Percentiles rank a stretch among this genome's conserved stretches.
Evolutionary conservation across 2,329 filamentous ascomycete species (phyloP).

Genomic region (Colletotrichum neosansevieriae): DNA sequence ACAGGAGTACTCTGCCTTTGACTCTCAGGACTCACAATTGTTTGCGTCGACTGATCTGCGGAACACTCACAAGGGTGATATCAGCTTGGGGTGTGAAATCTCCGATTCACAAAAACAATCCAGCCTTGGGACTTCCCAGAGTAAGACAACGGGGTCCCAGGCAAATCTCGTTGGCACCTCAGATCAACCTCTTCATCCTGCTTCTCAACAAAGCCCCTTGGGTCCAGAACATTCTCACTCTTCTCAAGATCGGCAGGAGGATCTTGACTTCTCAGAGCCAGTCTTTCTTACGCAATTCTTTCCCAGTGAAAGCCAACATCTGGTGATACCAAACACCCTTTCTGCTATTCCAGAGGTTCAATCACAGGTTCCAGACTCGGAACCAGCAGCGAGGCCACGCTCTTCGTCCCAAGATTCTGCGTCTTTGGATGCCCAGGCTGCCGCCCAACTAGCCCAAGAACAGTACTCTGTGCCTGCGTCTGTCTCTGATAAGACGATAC

Average conservation of each 20-base stretch:
- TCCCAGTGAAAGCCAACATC: not conserved
- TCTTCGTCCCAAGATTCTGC: conserved; percentile 14
- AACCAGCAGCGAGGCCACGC: not conserved
- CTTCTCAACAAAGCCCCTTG: conserved; percentile 16
- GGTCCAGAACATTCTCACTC: not conserved
- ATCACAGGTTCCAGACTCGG: not conserved
- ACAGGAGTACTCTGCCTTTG: conserved; percentile 47
- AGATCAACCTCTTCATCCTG: not conserved
- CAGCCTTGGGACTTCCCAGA: conserved; percentile 28
- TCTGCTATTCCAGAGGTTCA: not conserved
- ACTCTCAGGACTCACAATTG: conserved; percentile 18
- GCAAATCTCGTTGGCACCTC: not conserved
- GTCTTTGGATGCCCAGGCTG: conserved; percentile 1
- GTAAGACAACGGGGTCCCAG: conserved; percentile 27
- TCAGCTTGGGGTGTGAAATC: conserved; percentile 22
- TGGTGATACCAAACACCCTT: not conserved
- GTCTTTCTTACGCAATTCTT: conserved; percentile 16
- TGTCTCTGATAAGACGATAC: conserved; percentile 21
- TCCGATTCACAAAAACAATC: conserved; percentile 37
- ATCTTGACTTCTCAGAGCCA: not conserved
- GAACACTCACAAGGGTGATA: not conserved
- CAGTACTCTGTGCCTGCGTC: conserved; percentile 7
- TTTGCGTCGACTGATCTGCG: not conserved
- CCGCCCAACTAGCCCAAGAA: conserved; percentile 14
- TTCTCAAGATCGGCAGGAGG: conserved; percentile 3